Base-by-base conservation (phyloP, 129 eudicot genomes). In the Chrysanthemum seticuspe region DNA sequence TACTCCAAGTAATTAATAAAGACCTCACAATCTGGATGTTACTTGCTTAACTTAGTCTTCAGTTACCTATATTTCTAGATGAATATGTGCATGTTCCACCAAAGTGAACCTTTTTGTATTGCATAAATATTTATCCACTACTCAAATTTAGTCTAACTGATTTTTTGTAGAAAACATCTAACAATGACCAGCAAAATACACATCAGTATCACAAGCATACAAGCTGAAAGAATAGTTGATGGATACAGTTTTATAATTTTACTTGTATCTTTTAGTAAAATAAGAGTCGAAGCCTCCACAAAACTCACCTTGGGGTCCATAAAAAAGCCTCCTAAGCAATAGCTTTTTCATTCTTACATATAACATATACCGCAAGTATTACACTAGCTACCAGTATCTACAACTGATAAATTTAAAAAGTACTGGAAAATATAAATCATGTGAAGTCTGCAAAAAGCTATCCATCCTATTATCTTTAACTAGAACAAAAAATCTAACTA, bases 21-120 rank as follows among this genome's bases (percentile, higher is more conserved):
- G 74, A 34, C 62, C 69, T 68, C 75, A 60, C 73, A 66, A 40
- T 66, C 49, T 44, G 66, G 66, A 75, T 55, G 47, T 40, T 54
- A 49, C 56, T 66, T 47, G 47, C 45, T 75, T 34, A 75, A 65
- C 73, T 52, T 13, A 21, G 55, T 52, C 72, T 52, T 74, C 15
- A 36, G 57, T 55, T 56, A 10, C 31, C 19, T 57, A 9, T 66
- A 66, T 44, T 23, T 55, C 34, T 66, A 40, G 57, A 66, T 40
- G 73, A 54, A 7, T 13, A 44, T 25, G 36, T 67, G 79, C 67
- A 66, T 23, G 47, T 62, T 67, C 6, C 71, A 49, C 52, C 68
- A 67, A 15, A 57, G 51, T 66, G 19, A 40, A 56, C 34, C 6
- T 67, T 75, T 56, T 75, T 16, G 57, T 74, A 56, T 14, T 19